Evolutionary conservation across 805 yeast species (phyloP).

Genomic region (Metschnikowia borealis): DNA sequence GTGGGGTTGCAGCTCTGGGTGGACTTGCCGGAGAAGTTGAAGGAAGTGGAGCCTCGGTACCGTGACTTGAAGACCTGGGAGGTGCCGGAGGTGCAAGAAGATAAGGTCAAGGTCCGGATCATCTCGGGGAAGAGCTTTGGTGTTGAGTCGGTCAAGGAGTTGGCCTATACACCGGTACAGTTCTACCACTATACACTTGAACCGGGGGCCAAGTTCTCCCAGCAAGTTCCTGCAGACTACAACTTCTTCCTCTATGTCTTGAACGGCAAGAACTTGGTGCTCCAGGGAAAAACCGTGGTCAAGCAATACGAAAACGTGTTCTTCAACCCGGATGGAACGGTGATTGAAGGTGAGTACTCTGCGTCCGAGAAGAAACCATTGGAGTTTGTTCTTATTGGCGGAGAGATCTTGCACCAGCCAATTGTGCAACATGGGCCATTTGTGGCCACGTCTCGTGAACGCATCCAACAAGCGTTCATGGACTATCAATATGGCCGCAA

Average conservation of each 20-base stretch:
- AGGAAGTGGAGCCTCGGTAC: constrained; percentile 60
- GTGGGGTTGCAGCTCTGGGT: constrained; percentile 77
- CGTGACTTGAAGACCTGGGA: constrained; percentile 69
- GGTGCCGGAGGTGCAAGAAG: constrained; percentile 66
- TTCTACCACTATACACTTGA: constrained; percentile 60
- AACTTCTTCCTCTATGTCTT: constrained; percentile 68
- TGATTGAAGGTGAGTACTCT: constrained; percentile 44
- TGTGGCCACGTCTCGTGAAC: constrained; percentile 67
- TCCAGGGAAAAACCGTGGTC: constrained; percentile 35
- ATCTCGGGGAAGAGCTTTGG: constrained; percentile 78
- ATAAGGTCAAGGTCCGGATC: constrained; percentile 59
- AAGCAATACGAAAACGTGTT: constrained; percentile 51
- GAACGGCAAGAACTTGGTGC: constrained; percentile 50
- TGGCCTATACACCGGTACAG: constrained; percentile 79
- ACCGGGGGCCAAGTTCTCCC: constrained; percentile 63
- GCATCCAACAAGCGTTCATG: constrained; percentile 62
- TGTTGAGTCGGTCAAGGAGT: constrained; percentile 64
- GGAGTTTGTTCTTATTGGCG: constrained; percentile 73
- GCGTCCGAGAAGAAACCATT: constrained; percentile 38
- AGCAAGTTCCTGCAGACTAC: constrained; percentile 54
- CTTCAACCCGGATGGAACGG: constrained; percentile 67
- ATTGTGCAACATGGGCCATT: constrained; percentile 90
- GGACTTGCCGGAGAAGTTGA: constrained; percentile 17
- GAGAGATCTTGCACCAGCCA: constrained; percentile 67
- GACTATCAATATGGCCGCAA: constrained; percentile 67